Evolutionary conservation across 495 filamentous ascomycete species (phyloP), one percentile per base, ranked within the genome.

Genomic region (Aspergillus panamensis): DNA sequence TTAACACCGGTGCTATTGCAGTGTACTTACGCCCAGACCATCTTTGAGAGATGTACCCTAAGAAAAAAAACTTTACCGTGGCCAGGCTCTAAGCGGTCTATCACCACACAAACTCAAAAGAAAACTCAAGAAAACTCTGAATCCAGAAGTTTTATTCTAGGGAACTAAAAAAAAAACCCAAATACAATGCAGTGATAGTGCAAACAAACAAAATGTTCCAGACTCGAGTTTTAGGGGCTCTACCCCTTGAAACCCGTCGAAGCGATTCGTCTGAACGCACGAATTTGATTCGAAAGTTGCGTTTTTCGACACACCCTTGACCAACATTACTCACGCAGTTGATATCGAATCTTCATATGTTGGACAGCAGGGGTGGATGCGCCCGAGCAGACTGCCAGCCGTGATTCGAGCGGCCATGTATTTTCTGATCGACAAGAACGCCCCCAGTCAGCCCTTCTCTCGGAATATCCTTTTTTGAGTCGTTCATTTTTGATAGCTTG

Each of bases 1-100:
- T 52, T 58, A 58, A 33, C 43, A 58, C 48, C 48, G 48, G 48
- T 35, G 31, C 14, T 58, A 58, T 58, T 58, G 56, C 56, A 58
- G 30, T 31, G 17, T 4, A 40, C 37, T 47, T 9, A 37, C 29
- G 43, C 43, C 44, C 47, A 37, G 48, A 17, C 31, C 47, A 51
- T 30, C 48, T 5, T 51, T 25, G 37, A 45, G 17, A 45, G 1
- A 39, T 13, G 3, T n/a, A n/a, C 35, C 10, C 1, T 12, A n/a
- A 45, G 9, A 45, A 21, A 17, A 29, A 50, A 47, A 47, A 21
- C 9, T 10, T 5, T 25, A 25, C 25, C 2, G 25, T 5, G 25
- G 25, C 25, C 25, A 25, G 25, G 25, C 25, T 25, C 25, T 2
- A 25, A 25, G 25, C 25, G 25, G 25, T 25, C 25, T 25, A 2